Percentiles rank a stretch among this genome's conserved stretches.
phyloP scores from a whole-genome alignment of 345 rosid genomes.

The Gossypium arboreum region DNA sequence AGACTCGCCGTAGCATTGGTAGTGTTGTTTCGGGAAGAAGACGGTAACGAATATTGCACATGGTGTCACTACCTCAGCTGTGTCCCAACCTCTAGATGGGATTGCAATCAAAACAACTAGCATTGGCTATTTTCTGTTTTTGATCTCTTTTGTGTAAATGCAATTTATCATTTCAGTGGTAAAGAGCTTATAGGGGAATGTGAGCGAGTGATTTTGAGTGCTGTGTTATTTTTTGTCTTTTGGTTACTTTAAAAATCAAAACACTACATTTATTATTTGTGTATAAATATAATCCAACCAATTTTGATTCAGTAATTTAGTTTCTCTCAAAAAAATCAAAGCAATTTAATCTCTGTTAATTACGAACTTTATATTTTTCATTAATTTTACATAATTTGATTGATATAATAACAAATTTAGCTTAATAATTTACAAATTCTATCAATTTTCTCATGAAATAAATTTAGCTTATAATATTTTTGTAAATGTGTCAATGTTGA shows the following conservation, averaged over 20 bases:
- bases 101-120: conserved; percentile 38
- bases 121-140: neutral
- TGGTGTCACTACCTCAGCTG: conserved; percentile 94
- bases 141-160: neutral
- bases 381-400: too few relatives aligned
- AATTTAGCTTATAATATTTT: too few relatives aligned
- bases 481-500: too few relatives aligned
- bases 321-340: too few relatives aligned
- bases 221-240: neutral
- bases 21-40: conserved; percentile 64
- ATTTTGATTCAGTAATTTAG: too few relatives aligned
- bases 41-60: conserved; percentile 61
- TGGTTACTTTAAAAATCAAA: neutral
- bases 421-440: too few relatives aligned
- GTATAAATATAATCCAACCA: neutral
- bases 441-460: too few relatives aligned
- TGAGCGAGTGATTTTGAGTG: neutral
- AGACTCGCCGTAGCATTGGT: conserved; percentile 57
- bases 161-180: conserved; percentile 5
- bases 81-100: conserved; percentile 75
- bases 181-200: conserved; percentile 5
- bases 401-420: too few relatives aligned
- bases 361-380: too few relatives aligned
- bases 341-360: too few relatives aligned
- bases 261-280: neutral